These are phyloP conservation scores for Cladophialophora yegresii DNA, from an alignment of 2,329 filamentous ascomycete genomes.

Conservation along the genomic window DNA sequence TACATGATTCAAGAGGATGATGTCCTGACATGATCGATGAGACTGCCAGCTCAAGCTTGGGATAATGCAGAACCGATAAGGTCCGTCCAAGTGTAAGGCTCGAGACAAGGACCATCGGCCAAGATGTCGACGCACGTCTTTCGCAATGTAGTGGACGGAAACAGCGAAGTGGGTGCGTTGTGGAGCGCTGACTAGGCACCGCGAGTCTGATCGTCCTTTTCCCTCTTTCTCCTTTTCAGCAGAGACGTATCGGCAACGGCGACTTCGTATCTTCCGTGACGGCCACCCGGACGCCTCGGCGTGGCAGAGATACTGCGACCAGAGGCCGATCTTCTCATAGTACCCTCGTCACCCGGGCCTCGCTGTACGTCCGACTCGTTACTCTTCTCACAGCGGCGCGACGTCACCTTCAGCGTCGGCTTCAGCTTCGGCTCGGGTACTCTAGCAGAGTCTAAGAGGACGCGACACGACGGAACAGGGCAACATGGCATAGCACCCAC, in stretches of 20 bases:
- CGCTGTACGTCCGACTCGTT: background rate
- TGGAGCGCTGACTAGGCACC: background rate
- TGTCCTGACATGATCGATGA: conserved; percentile 26
- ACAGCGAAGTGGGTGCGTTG: background rate
- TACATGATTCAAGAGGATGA: conserved; percentile 44
- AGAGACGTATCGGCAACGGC: background rate
- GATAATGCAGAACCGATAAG: background rate
- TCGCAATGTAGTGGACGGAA: too few relatives aligned
- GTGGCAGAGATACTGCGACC: background rate
- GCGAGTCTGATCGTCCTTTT: background rate
- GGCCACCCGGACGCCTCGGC: background rate
- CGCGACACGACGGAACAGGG: background rate
- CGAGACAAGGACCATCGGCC: background rate
- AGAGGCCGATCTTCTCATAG: background rate
- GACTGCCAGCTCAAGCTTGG: background rate
- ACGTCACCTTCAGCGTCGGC: background rate
- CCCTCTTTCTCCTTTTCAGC: background rate
- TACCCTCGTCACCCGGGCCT: background rate
- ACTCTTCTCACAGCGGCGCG: background rate
- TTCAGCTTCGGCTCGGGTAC: background rate
- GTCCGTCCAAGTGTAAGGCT: background rate
- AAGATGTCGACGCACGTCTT: background rate
- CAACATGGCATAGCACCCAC: background rate
- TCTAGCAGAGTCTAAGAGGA: background rate
- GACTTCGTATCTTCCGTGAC: background rate